These are phyloP conservation scores for Phialemoniopsis sp. DNA, from an alignment of 2,329 filamentous ascomycete species.

Conservation along the genomic window DNA sequence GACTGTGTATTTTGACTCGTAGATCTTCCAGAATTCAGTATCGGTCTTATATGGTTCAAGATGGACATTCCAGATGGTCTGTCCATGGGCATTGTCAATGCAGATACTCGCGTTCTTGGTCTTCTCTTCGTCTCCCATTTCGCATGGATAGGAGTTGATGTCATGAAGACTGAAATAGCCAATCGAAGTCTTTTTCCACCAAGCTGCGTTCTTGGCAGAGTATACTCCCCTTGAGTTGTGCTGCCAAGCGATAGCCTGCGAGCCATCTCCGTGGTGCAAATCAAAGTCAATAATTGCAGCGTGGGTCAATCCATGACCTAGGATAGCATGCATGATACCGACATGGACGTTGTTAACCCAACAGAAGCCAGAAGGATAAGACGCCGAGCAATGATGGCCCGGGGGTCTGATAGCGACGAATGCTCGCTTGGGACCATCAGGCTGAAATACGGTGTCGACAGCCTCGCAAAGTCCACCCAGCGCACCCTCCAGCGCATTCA, in stretches of 20 bases:
- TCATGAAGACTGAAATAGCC: slow-evolving; percentile 97
- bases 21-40: slow-evolving; percentile 84
- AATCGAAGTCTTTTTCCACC: slow-evolving; percentile 80
- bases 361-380: slow-evolving; percentile 91
- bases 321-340: slow-evolving; percentile 85
- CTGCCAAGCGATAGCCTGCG: slow-evolving; percentile 87
- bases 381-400: slow-evolving; percentile 90
- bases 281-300: slow-evolving; percentile 93
- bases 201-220: slow-evolving; percentile 65
- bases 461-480: slow-evolving; percentile 92
- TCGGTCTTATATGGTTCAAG: slow-evolving; percentile 81
- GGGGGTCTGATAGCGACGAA: slow-evolving; percentile 93
- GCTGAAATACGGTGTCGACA: slow-evolving; percentile 75
- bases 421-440: slow-evolving; percentile 62
- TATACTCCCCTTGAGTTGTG: slow-evolving; percentile 70
- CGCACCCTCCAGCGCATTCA: slow-evolving; percentile 84
- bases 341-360: slow-evolving; percentile 99
- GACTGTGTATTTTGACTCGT: slow-evolving; percentile 71
- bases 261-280: slow-evolving; percentile 91
- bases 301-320: slow-evolving; percentile 83
- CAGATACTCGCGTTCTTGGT: slow-evolving; percentile 92
- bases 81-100: slow-evolving; percentile 88
- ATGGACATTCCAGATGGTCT: slow-evolving; percentile 95
- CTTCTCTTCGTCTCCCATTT: slow-evolving; percentile 89
- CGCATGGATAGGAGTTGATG: slow-evolving; percentile 97